phyloP scores from a whole-genome alignment of 306 rosid genomes.

The Benincasa hispida region DNA sequence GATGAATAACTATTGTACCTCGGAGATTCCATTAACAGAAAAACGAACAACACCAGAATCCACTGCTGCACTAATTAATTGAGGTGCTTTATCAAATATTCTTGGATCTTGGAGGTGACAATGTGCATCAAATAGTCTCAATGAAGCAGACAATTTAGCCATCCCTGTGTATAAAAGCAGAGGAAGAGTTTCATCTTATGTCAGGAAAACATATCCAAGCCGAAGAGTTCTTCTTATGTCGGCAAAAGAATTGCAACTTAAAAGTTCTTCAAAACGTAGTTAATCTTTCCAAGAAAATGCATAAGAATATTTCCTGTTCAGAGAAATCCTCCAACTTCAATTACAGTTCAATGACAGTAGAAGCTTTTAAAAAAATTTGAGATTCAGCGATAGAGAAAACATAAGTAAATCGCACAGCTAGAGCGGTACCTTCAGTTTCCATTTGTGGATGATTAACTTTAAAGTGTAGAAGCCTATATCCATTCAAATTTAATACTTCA shows the following conservation, averaged over 20 bases:
- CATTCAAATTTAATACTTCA: neutral
- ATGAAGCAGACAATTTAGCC: constrained; percentile 7
- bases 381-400: neutral
- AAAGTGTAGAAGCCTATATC: neutral
- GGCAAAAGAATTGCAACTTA: neutral
- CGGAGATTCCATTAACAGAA: constrained; percentile 63
- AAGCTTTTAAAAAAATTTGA: neutral
- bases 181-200: neutral
- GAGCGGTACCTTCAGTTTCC: neutral
- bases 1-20: constrained; percentile 14
- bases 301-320: neutral
- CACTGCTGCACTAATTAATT: constrained; percentile 36
- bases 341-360: neutral
- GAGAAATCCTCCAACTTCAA: neutral
- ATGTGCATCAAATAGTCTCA: constrained; percentile 80
- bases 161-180: neutral
- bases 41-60: constrained; percentile 52
- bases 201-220: neutral
- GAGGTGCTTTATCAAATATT: constrained; percentile 39
- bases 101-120: constrained; percentile 86
- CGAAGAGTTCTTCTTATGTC: neutral
- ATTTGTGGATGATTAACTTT: neutral
- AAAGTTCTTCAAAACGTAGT: neutral
- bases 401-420: neutral
- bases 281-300: neutral